Evolutionary conservation across 2,329 filamentous ascomycete genomes (phyloP), one percentile per base, ranked within the genome.

Genomic region (Zymoseptoria tritici): DNA sequence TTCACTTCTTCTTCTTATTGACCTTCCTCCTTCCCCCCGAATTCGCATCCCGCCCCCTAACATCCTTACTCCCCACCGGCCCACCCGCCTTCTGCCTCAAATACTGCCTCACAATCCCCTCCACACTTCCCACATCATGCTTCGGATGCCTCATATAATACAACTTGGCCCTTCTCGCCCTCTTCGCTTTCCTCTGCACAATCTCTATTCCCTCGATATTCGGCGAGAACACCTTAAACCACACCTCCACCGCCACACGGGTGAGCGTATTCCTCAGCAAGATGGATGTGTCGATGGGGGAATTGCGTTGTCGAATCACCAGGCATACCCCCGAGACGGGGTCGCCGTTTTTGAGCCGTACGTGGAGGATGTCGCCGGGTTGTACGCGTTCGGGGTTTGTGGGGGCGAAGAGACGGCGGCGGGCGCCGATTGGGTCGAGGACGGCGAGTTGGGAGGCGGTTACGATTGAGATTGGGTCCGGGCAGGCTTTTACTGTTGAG

Each of bases 151-250:
- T 84, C 88, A 99, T 89, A 76, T 93, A 97, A 70, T 90, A 96
- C 75, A 99, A 80, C 67, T 91, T 83, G 24, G 92, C 93, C 70
- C 94, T 85, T 73, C 92, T 87, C 66, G 91, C 90, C 74, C 91
- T 85, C 87, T 91, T 94, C 71, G 84, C 82, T 64, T 85, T 83
- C 69, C 93, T 82, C 84, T 96, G 90, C 75, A 97, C 89, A 68
- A 99, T 88, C 78, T 99, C 93, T 71, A 99, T 91, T 64, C 90
- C 90, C 73, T 89, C 85, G 31, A 97, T 88, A 72, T 90, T 88
- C 62, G 93, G 93, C 72, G 85, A 90, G 80, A 94, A 97, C 60
- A 97, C 81, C 81, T 99, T 99, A 77, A 89, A 91, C 87, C 91
- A 96, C 90, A 96, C 94, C 83, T 99, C 94, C 61, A 96, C 90